Conservation (phyloP, 352 stramenopile species). For the Poterioochromonas sp. region DNA sequence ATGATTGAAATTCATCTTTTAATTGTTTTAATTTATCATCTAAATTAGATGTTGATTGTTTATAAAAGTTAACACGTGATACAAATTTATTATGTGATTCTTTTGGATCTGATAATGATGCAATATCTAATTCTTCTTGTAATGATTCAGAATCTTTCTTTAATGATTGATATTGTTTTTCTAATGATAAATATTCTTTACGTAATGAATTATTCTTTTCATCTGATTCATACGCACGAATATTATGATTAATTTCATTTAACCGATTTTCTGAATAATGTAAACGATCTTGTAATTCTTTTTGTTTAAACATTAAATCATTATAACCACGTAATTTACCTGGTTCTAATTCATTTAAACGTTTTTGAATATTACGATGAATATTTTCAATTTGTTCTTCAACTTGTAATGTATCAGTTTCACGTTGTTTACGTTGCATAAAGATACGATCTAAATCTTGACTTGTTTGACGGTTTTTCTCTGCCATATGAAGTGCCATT, state of each 20-base stretch:
- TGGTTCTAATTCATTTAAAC: conserved; percentile 75
- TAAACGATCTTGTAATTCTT: conserved; percentile 21
- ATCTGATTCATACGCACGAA: conserved; percentile 6
- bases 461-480: conserved; percentile 25
- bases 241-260: not conserved
- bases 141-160: not conserved
- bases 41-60: not conserved
- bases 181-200: not conserved
- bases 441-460: conserved; percentile 61
- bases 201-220: conserved; percentile 3
- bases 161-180: conserved; percentile 1
- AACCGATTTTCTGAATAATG: not conserved
- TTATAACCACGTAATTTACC: conserved; percentile 53
- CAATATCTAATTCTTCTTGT: conserved; percentile 26
- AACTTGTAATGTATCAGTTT: conserved; percentile 62
- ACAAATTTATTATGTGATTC: conserved; percentile 26
- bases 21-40: conserved; percentile 11
- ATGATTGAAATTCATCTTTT: not conserved
- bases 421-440: conserved; percentile 69
- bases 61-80: conserved; percentile 19
- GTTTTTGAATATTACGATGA: conserved; percentile 73
- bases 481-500: conserved; percentile 47
- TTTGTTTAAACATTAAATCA: conserved; percentile 12
- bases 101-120: conserved; percentile 23
- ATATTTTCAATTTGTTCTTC: conserved; percentile 47